These are phyloP conservation scores for Aspergillus carlsbadensis DNA, from an alignment of 495 filamentous ascomycete genomes.

Conservation along the genomic window DNA sequence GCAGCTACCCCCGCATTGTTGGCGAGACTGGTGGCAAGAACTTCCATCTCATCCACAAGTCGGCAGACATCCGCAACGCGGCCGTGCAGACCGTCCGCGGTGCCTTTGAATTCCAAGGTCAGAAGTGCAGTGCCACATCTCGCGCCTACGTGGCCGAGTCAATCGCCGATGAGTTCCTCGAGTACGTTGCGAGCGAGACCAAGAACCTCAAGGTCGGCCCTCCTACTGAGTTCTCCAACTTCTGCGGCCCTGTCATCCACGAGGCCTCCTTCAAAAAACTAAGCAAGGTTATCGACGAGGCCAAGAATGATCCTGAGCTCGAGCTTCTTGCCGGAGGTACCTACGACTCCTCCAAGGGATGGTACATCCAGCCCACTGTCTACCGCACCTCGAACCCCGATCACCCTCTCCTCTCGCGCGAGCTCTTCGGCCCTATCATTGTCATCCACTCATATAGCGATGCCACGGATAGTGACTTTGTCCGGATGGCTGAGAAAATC, in stretches of 20 bases:
- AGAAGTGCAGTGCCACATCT: slow-evolving; percentile 85
- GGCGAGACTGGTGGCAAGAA: slow-evolving; percentile 90
- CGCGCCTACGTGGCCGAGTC: slow-evolving; percentile 71
- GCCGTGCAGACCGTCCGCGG: slow-evolving; percentile 76
- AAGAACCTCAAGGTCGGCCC: slow-evolving; percentile 65
- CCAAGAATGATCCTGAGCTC: slow-evolving; percentile 61
- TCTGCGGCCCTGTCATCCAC: slow-evolving; percentile 59
- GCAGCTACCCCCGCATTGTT: slow-evolving; percentile 77
- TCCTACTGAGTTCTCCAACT: slow-evolving; percentile 65
- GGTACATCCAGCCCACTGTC: slow-evolving; percentile 67
- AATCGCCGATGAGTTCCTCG: slow-evolving; percentile 64
- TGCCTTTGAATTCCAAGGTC: slow-evolving; percentile 83
- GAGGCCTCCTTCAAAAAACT: slow-evolving; percentile 55
- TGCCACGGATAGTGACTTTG: slow-evolving; percentile 46
- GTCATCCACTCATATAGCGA: slow-evolving; percentile 62
- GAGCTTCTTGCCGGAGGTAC: slow-evolving; percentile 59
- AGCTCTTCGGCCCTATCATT: slow-evolving; percentile 65
- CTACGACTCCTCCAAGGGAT: slow-evolving; percentile 60
- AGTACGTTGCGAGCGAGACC: slow-evolving; percentile 61
- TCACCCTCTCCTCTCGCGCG: slow-evolving; percentile 59
- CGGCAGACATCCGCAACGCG: slow-evolving; percentile 73
- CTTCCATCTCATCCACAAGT: slow-evolving; percentile 77
- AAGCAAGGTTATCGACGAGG: slow-evolving; percentile 56
- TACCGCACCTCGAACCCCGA: slow-evolving; percentile 64
- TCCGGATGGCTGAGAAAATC: slow-evolving; percentile 52